Conservation (phyloP, 2,329 filamentous ascomycete species). For the Didymella keratinophila region DNA sequence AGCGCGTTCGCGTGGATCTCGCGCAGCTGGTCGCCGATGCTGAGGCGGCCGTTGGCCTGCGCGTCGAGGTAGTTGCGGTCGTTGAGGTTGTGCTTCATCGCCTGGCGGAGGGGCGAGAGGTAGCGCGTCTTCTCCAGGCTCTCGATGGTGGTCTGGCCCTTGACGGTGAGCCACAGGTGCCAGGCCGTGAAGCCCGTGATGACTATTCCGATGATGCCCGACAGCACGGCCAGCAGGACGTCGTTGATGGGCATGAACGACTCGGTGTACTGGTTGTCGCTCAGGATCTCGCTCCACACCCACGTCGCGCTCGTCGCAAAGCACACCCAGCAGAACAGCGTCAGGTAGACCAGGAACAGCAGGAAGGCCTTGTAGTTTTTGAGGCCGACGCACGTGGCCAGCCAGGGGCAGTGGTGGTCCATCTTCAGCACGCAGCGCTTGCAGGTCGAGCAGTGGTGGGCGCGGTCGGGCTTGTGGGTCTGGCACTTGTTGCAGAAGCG, state of each 20-base stretch:
- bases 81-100: constrained; percentile 69
- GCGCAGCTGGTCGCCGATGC: constrained; percentile 72
- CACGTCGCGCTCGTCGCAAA: constrained; percentile 81
- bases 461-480: constrained; percentile 89
- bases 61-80: constrained; percentile 54
- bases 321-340: constrained; percentile 81
- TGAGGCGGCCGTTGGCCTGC: constrained; percentile 52
- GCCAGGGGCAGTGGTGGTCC: constrained; percentile 99
- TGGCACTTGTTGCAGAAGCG: constrained; percentile 98
- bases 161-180: constrained; percentile 83
- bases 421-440: constrained; percentile 96
- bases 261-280: constrained; percentile 74
- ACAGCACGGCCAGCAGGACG: constrained; percentile 83
- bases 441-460: constrained; percentile 97
- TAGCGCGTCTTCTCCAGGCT: constrained; percentile 96
- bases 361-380: constrained; percentile 96
- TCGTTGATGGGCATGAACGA: constrained; percentile 87
- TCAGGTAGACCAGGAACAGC: constrained; percentile 89
- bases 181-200: constrained; percentile 88
- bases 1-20: constrained; percentile 84
- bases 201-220: constrained; percentile 90
- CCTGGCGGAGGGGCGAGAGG: constrained; percentile 77
- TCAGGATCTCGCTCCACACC: constrained; percentile 85
- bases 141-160: constrained; percentile 92
- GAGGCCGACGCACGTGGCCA: constrained; percentile 92